Conservation (phyloP, 108 stramenopile species). For the Nitzschia putrida region DNA sequence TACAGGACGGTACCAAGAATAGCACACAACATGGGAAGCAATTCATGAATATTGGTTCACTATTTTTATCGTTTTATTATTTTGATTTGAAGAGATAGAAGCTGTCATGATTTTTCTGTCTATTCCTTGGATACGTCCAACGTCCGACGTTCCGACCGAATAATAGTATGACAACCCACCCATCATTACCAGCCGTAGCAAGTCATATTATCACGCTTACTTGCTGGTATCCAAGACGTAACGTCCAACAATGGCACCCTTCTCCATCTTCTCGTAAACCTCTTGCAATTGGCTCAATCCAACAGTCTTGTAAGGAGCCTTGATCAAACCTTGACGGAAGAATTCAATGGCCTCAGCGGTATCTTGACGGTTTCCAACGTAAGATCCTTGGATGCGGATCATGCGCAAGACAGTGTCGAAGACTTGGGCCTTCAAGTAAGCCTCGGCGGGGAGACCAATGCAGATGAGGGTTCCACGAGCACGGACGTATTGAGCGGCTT, state of each 20-base stretch:
- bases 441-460: neutral
- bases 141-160: too few relatives aligned
- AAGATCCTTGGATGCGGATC: constrained; percentile 1
- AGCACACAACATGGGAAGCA: too few relatives aligned
- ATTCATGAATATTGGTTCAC: too few relatives aligned
- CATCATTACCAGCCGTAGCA: too few relatives aligned
- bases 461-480: constrained; percentile 1
- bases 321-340: constrained; percentile 5
- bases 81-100: too few relatives aligned
- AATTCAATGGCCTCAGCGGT: neutral
- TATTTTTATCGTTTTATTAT: too few relatives aligned
- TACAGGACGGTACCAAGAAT: too few relatives aligned
- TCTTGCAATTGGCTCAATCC: constrained; percentile 3
- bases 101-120: too few relatives aligned
- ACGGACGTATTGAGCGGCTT: neutral
- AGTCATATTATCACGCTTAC: neutral
- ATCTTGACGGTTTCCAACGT: constrained; percentile 3
- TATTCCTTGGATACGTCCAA: too few relatives aligned
- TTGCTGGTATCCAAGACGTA: constrained; percentile 1
- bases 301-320: constrained; percentile 8
- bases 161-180: too few relatives aligned
- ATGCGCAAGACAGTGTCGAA: constrained; percentile 3
- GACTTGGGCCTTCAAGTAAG: constrained; percentile 2
- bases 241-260: neutral
- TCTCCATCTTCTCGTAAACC: neutral